Evolutionary conservation across 345 rosid species (phyloP), one percentile per base, ranked within the genome.

Genomic region (Rhizophora apiculata): DNA sequence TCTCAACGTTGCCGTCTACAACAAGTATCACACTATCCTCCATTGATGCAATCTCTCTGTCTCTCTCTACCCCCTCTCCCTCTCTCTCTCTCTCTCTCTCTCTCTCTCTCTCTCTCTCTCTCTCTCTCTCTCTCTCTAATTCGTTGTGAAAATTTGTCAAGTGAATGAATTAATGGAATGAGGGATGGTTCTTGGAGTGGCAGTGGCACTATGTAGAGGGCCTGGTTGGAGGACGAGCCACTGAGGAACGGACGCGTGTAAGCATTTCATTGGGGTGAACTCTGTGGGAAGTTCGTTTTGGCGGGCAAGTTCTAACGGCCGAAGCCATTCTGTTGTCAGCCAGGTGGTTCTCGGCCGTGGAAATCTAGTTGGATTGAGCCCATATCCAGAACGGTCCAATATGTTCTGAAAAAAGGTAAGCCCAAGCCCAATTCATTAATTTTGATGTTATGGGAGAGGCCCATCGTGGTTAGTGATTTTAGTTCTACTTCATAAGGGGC

Each of bases 21-120:
- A 48, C 65, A 53, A 30, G 30, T 8, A 4, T 32, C 51, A 46
- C 58, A 32, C 6, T 56, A 10, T 68, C 65, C 75, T 70, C 80
- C 83, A 76, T 72, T 58, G 71, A 68, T 31, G 16, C 54, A 30
- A 68, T 26, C 49, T 64, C 21, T 22, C 29, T 54, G 36, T 58
- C 56, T 39, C 56, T 54, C 46, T 63, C 66, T 20, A 7, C 37
- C 8, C 37, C 8, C 69, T 61, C 57, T 53, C 37, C 24, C 24
- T 24, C 24, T 24, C 24, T 24, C 56, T 54, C 46, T 63, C 69
- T 61, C 57, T 53, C 37, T 1, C 24, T 24, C 24, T 24, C 24
- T 24, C 56, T 54, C 46, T 26, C 49, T 64, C 21, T 22, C 29
- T 54, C 48, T 58, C 56, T 39, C 56, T 54, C 46, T 63, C 66